Percentiles rank a stretch among this genome's conserved stretches.
Conservation (phyloP, 441 rosid species). For the Euphorbia schlechtendalii region DNA sequence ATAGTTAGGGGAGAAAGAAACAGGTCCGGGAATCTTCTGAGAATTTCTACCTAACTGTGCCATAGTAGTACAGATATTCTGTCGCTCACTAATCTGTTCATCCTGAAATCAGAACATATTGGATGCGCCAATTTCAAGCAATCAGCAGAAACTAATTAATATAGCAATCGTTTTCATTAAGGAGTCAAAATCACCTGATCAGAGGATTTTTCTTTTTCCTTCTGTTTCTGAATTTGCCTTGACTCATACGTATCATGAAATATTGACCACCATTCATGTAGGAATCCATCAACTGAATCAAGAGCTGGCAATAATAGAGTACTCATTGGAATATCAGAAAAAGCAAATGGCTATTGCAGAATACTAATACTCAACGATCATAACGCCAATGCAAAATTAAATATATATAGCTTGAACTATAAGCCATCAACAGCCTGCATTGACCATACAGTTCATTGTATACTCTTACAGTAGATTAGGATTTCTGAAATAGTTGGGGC, state of each 20-base stretch:
- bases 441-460: not conserved
- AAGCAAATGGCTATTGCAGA: not conserved
- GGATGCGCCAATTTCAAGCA: not conserved
- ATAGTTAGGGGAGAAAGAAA: constrained; percentile 7
- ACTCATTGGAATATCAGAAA: constrained; percentile 10
- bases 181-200: constrained; percentile 16
- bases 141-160: not conserved
- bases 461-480: not conserved
- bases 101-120: constrained; percentile 16
- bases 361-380: not conserved
- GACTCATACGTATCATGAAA: constrained; percentile 33
- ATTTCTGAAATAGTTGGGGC: not conserved
- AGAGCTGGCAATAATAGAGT: constrained; percentile 26
- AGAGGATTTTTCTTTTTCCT: constrained; percentile 22
- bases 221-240: constrained; percentile 16
- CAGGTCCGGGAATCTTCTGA: constrained; percentile 18
- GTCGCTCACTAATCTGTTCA: constrained; percentile 12
- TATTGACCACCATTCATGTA: constrained; percentile 49
- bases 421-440: not conserved
- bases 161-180: not conserved
- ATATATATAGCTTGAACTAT: not conserved
- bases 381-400: not conserved
- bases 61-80: constrained; percentile 5
- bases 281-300: constrained; percentile 34
- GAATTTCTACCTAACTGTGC: constrained; percentile 4